Base-by-base conservation (phyloP, 2,329 filamentous ascomycete genomes). In the Apiospora malaysiana region DNA sequence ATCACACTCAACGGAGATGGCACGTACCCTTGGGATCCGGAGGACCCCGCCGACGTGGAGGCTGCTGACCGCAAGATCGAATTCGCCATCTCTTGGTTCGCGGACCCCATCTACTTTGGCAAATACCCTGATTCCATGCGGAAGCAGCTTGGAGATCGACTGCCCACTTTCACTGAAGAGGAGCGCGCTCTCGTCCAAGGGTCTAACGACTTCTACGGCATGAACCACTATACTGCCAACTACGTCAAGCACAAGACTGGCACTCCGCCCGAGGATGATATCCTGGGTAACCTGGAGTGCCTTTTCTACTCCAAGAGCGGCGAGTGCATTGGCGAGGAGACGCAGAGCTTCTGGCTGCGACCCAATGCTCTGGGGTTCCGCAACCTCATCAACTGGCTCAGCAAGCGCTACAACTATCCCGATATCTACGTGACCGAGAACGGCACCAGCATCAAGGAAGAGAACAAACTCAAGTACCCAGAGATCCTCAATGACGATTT, bases 141-240 rank as follows among this genome's bases (percentile, higher is more conserved):
- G 71, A 89, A 90, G 79, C 94, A 97, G 84, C 90, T 97, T 23
- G 93, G 94, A 70, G 86, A 91, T 79, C 90, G 93, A 18, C 87
- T 97, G 66, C 94, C 94, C 6, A 84, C 85, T 63, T 96, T 93
- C 81, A 94, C 92, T 0, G 81, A 87, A 0, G 92, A 93, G 75
- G 93, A 97, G 79, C 81, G 85, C 32, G 89, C 88, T 2, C 85
- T 96, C n/a, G 90, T 97, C 65, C 87, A 92, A 77, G 93, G 93
- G n/a, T 94, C 91, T 79, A 96, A 96, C 81, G 94, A 97, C 85
- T 97, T 97, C 83, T 97, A 97, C 82, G 94, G 93, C 81, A 95
- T 95, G 93, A 97, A 97, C 85, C 92, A 94, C 86, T 97, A 97
- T 85, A 95, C 93, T 68, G 92, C 93, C 78, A 93, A 96, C 86